Evolutionary conservation across 1,284 basidiomycete species (phyloP), one percentile per base, ranked within the genome.

Genomic region (Rhodofomes roseus): DNA sequence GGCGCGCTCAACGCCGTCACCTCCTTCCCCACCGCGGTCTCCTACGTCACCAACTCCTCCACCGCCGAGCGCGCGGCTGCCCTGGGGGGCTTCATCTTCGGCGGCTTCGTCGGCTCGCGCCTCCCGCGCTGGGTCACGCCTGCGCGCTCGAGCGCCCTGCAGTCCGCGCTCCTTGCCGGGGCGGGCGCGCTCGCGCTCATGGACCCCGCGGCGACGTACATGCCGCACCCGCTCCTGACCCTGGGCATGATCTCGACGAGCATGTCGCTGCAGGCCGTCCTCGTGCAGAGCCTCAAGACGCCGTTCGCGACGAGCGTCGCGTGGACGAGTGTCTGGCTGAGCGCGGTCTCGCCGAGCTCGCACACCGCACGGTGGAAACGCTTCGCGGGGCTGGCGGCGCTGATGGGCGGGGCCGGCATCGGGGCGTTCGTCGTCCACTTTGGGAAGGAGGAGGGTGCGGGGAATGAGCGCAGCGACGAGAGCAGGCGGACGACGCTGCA

Each of bases 251-350:
- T 58, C 29, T 58, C 57, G 20, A 25, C 52, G 41, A 58, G 57
- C 57, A 58, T 58, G 57, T 39, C 57, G 20, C 27, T 58, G 46
- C 57, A 58, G 52, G 57, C 57, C 6, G 57, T 54, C n/a, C 52
- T 58, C n/a, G 57, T 58, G 52, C 57, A 58, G 43, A 52, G 57
- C 43, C 36, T 58, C 14, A 43, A 39, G 46, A 58, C 57, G 20
- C 57, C 57, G 34, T 58, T 46, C 52, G 57, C 57, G 14, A 58
- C 57, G 29, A 54, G 52, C 52, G 57, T 58, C 46, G 57, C 57
- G 52, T 58, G 57, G 57, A 58, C 57, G 39, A 58, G 57, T 43
- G 57, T 58, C 27, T 58, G 57, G 57, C 57, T 58, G 29, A 51
- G 52, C 52, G 57, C 57, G 2, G 57, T 58, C 57, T 37, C 57